These are phyloP conservation scores for Hibiscus tridactylites DNA, from an alignment of 345 rosid species.

Conservation along the genomic window DNA sequence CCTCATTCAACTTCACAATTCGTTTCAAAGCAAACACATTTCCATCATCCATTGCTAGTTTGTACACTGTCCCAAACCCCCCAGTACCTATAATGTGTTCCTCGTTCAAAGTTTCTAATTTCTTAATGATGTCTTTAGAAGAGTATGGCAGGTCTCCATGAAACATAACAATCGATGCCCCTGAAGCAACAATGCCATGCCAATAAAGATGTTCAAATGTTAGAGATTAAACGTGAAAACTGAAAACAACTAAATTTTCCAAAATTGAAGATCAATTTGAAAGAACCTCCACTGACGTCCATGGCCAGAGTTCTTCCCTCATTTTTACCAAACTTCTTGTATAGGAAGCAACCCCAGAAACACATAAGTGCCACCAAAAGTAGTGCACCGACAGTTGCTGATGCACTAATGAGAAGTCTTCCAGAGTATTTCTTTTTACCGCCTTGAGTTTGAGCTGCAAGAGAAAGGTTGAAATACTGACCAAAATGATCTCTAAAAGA, in stretches of 20 bases:
- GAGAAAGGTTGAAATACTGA: slow-evolving; percentile 16
- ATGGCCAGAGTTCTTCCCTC: slow-evolving; percentile 64
- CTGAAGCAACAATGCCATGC: slow-evolving; percentile 31
- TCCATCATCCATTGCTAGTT: slow-evolving; percentile 95
- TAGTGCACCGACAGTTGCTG: slow-evolving; percentile 90
- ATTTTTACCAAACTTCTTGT: slow-evolving; percentile 88
- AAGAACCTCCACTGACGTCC: slow-evolving; percentile 77
- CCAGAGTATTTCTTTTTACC: slow-evolving; percentile 64
- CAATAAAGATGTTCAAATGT: slow-evolving; percentile 5
- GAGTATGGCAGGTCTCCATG: slow-evolving; percentile 97
- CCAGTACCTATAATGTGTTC: slow-evolving; percentile 89
- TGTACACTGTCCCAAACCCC: slow-evolving; percentile 95
- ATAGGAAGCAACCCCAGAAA: slow-evolving; percentile 98
- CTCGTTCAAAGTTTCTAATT: slow-evolving; percentile 74
- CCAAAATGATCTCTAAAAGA: not conserved
- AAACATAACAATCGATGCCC: slow-evolving; percentile 96
- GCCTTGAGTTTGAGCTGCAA: slow-evolving; percentile 52
- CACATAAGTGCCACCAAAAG: slow-evolving; percentile 99
- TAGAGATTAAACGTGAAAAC: slow-evolving; percentile 6
- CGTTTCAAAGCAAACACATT: slow-evolving; percentile 81
- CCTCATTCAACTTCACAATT: slow-evolving; percentile 81
- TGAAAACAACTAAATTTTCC: slow-evolving; percentile 3
- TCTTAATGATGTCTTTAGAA: slow-evolving; percentile 88
- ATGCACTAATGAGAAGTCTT: slow-evolving; percentile 77
- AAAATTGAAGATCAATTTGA: slow-evolving; percentile 13